phyloP scores from a whole-genome alignment of 2,329 filamentous ascomycete species.

The Colletotrichum melonis region DNA sequence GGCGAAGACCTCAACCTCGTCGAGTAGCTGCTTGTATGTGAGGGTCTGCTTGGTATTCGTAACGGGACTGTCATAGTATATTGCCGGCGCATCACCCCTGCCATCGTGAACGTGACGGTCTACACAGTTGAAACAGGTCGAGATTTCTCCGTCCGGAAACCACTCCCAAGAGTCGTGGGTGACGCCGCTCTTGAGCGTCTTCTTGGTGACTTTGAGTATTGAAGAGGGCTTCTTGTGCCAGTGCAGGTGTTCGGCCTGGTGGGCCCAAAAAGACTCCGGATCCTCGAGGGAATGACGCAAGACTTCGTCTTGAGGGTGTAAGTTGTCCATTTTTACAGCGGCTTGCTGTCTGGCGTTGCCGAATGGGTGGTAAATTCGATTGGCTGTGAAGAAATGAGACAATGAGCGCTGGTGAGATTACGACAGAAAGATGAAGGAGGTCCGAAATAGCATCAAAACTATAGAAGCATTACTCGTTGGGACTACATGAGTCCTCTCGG shows the following conservation, averaged over 20 bases:
- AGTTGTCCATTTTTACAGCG: slow-evolving; percentile 34
- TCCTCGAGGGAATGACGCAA: slow-evolving; percentile 71
- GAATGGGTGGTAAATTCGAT: neutral
- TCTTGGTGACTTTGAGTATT: slow-evolving; percentile 69
- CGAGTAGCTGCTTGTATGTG: slow-evolving; percentile 80
- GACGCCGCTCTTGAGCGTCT: slow-evolving; percentile 71
- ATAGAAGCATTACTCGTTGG: neutral
- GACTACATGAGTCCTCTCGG: neutral
- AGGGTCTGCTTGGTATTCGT: slow-evolving; percentile 77
- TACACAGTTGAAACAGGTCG: slow-evolving; percentile 91
- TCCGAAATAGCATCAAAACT: neutral
- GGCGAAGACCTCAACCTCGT: slow-evolving; percentile 84
- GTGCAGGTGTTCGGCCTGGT: slow-evolving; percentile 78
- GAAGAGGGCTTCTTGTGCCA: slow-evolving; percentile 83
- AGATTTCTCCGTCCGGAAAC: slow-evolving; percentile 91
- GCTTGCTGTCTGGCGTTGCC: neutral
- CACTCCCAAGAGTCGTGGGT: slow-evolving; percentile 85
- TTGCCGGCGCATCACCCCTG: slow-evolving; percentile 78
- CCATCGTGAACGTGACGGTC: slow-evolving; percentile 88
- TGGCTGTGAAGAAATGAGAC: neutral
- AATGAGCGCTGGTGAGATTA: too few relatives aligned
- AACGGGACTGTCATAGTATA: slow-evolving; percentile 91
- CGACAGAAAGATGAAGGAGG: neutral
- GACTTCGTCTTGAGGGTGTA: slow-evolving; percentile 62
- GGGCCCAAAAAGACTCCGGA: slow-evolving; percentile 79